Conservation (phyloP, 345 rosid genomes). For the thale cress (Arabidopsis thaliana) region TAIR10.1 NC_003074.8:21753501-21754000, state of each 20-base stretch:
- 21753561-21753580: background rate
- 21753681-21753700: background rate
- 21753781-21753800: background rate
- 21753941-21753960: too few relatives aligned
- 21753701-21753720: background rate
- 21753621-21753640: background rate
- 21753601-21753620: background rate
- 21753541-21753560: background rate
- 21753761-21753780: background rate
- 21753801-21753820: background rate
- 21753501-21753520: constrained; percentile 23
- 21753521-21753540: constrained; percentile 11
- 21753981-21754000: too few relatives aligned
- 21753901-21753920: background rate
- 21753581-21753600: background rate
- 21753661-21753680: background rate
- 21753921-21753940: background rate
- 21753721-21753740: background rate
- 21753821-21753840: background rate
- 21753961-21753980: too few relatives aligned
- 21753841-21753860: background rate
- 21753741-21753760: background rate
- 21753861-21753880: background rate
- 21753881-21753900: background rate
- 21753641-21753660: constrained; percentile 4